Evolutionary conservation across 371 early-diverging fungal genomes (phyloP).

Genomic region (Mucor circinelloides): DNA sequence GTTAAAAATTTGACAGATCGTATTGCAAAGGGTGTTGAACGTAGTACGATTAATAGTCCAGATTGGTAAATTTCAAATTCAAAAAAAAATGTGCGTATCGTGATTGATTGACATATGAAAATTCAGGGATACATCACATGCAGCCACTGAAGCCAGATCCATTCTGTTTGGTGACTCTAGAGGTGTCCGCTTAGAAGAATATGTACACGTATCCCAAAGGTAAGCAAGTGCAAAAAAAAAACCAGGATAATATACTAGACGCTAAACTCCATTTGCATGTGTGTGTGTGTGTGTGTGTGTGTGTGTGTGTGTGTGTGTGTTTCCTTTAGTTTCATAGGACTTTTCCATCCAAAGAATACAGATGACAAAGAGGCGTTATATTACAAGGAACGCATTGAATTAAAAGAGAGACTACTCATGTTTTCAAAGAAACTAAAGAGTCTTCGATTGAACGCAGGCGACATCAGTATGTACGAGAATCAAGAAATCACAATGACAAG

Average conservation of each 20-base stretch:
- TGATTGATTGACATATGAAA: background rate
- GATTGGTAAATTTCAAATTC: slow-evolving; percentile 43
- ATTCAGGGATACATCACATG: slow-evolving; percentile 55
- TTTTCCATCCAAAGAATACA: slow-evolving; percentile 33
- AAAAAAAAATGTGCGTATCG: background rate
- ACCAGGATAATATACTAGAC: too few relatives aligned
- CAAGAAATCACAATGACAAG: slow-evolving; percentile 39
- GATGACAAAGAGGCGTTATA: slow-evolving; percentile 2
- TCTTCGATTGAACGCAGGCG: slow-evolving; percentile 43
- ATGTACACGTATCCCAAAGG: slow-evolving; percentile 55
- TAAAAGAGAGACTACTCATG: slow-evolving; percentile 41
- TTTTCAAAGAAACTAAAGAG: slow-evolving; percentile 38
- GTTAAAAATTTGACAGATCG: slow-evolving; percentile 54
- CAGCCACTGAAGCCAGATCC: slow-evolving; percentile 44
- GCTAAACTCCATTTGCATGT: too few relatives aligned
- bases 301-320: too few relatives aligned
- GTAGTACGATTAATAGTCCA: slow-evolving; percentile 58
- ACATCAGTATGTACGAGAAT: slow-evolving; percentile 51
- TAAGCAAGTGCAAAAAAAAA: too few relatives aligned
- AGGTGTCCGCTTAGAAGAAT: slow-evolving; percentile 45
- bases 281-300: too few relatives aligned
- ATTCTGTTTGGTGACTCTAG: slow-evolving; percentile 52
- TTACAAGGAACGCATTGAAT: slow-evolving; percentile 20
- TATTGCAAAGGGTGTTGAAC: slow-evolving; percentile 50
- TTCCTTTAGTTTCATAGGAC: slow-evolving; percentile 33